These are phyloP conservation scores for Dryas alaskensis DNA, from an alignment of 306 rosid species.

Conservation along the genomic window DNA sequence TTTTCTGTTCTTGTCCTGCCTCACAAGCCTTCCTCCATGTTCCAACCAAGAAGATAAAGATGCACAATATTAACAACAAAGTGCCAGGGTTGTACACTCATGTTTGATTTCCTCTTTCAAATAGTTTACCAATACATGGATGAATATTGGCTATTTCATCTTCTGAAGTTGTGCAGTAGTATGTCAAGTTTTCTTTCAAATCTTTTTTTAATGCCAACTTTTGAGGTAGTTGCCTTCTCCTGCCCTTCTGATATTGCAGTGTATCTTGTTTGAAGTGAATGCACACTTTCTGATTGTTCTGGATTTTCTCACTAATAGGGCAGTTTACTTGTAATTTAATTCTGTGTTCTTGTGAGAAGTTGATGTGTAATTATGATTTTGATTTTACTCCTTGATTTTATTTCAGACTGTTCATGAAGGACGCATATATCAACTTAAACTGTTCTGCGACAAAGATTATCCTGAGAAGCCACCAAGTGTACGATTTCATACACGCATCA, in stretches of 20 bases:
- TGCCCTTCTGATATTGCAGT: neutral
- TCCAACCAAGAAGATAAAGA: too few relatives aligned
- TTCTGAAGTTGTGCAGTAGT: neutral
- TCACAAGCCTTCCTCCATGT: too few relatives aligned
- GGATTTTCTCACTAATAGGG: neutral
- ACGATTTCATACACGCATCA: conserved; percentile 95
- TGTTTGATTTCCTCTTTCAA: neutral
- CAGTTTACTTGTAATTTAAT: neutral
- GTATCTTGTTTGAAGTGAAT: neutral
- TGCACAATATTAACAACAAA: too few relatives aligned
- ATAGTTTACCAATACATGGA: neutral
- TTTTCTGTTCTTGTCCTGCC: too few relatives aligned
- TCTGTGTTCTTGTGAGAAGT: conserved; percentile 1
- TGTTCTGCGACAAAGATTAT: conserved; percentile 96
- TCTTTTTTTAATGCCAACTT: neutral
- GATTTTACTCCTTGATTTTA: neutral
- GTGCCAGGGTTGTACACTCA: neutral
- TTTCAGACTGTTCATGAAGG: conserved; percentile 97
- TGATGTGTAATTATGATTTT: neutral
- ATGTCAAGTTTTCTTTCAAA: neutral
- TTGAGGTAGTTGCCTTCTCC: neutral
- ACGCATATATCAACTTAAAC: conserved; percentile 93
- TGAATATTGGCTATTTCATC: neutral
- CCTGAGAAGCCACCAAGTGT: conserved; percentile 98
- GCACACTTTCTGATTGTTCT: neutral